A percentile compares a stretch with the other conserved stretches of the same genome.
Evolutionary conservation across 441 rosid genomes (phyloP).

Genomic region (Macaranga tanarius): DNA sequence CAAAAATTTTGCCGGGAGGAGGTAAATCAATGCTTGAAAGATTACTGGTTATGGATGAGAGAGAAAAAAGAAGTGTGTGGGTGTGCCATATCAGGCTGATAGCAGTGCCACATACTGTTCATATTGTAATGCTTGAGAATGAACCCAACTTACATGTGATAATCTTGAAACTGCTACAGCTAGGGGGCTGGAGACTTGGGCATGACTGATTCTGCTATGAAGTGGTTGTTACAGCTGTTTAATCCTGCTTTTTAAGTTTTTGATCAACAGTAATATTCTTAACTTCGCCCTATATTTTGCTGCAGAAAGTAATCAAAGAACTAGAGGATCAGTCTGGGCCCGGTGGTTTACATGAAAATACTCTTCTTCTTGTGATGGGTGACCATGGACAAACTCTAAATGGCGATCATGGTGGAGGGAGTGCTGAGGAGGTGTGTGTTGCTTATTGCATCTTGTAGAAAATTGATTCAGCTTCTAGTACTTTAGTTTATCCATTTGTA

Average conservation of each 20-base stretch:
- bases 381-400: constrained; percentile 98
- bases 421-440: constrained; percentile 77
- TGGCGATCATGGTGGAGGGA: constrained; percentile 99
- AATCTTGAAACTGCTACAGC: neutral
- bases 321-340: constrained; percentile 73
- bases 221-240: neutral
- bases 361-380: constrained; percentile 91
- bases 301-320: constrained; percentile 62
- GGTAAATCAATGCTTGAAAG: neutral
- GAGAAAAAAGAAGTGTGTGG: neutral
- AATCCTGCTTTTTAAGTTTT: constrained; percentile 11
- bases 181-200: neutral
- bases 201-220: neutral
- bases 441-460: constrained; percentile 9
- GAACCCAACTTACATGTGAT: neutral
- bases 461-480: constrained; percentile 1
- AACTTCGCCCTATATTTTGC: constrained; percentile 15
- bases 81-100: neutral
- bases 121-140: too few relatives aligned
- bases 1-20: neutral
- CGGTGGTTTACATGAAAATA: constrained; percentile 82
- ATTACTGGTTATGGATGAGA: neutral
- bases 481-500: neutral
- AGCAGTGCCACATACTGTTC: neutral
- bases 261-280: constrained; percentile 1